Conservation (phyloP, 2,329 filamentous ascomycete species). For the Lecanicillium sp. region DNA sequence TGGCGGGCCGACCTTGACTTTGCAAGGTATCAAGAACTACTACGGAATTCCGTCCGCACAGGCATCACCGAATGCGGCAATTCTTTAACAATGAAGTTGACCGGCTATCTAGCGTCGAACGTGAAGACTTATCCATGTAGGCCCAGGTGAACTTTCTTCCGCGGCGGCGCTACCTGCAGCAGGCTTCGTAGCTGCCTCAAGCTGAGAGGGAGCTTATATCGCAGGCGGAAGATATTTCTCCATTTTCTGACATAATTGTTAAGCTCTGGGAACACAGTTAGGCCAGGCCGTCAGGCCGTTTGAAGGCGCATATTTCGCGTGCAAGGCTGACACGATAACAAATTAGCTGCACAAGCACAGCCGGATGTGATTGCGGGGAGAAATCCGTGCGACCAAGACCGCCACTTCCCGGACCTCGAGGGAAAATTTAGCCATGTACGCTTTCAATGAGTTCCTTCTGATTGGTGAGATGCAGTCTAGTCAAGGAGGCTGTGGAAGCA, state of each 20-base stretch:
- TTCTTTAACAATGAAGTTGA: conserved; percentile 39
- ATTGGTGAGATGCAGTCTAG: conserved; percentile 51
- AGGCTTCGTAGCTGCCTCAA: conserved; percentile 31
- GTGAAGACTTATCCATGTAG: conserved; percentile 32
- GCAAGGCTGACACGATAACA: conserved; percentile 32
- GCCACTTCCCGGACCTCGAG: conserved; percentile 41
- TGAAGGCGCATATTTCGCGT: conserved; percentile 36
- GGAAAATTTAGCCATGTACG: conserved; percentile 46
- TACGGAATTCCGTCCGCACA: conserved; percentile 40
- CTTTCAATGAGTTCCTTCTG: conserved; percentile 50
- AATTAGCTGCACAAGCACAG: conserved; percentile 28
- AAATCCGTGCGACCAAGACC: conserved; percentile 32
- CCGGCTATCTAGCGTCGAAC: conserved; percentile 20
- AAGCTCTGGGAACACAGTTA: conserved; percentile 43
- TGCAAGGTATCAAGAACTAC: conserved; percentile 41
- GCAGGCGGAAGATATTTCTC: conserved; percentile 35
- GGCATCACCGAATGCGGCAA: conserved; percentile 31
- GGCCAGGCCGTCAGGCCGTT: conserved; percentile 39
- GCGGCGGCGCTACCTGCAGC: conserved; percentile 39
- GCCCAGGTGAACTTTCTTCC: conserved; percentile 44
- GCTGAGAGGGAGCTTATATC: conserved; percentile 32
- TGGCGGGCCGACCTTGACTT: conserved; percentile 38
- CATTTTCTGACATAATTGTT: conserved; percentile 37
- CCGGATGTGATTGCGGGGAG: conserved; percentile 28
- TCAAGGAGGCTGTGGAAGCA: conserved; percentile 30